These are phyloP conservation scores for Wolfiporia cocos DNA, from an alignment of 1,284 basidiomycete species.

Conservation along the genomic window DNA sequence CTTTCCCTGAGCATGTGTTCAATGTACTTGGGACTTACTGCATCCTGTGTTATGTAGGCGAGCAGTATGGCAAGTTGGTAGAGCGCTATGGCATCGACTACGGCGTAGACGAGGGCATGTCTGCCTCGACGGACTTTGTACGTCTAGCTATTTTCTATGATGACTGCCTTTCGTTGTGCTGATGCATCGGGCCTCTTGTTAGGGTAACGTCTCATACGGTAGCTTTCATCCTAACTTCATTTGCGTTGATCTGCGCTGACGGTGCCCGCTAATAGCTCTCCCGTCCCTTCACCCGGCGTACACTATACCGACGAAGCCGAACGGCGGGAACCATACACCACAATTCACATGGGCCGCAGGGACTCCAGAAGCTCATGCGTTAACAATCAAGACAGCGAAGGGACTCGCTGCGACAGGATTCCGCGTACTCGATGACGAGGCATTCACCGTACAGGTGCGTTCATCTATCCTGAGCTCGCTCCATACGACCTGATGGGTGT, in stretches of 20 bases:
- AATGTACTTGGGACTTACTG: background rate
- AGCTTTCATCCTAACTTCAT: background rate
- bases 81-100: slow-evolving; percentile 46
- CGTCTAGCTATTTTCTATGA: slow-evolving; percentile 25
- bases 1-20: background rate
- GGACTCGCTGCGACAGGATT: slow-evolving; percentile 55
- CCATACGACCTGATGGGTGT: too few relatives aligned
- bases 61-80: slow-evolving; percentile 49
- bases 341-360: slow-evolving; percentile 50
- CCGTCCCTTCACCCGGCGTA: slow-evolving; percentile 20
- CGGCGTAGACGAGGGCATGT: slow-evolving; percentile 48
- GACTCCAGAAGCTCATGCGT: slow-evolving; percentile 49
- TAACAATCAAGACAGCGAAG: slow-evolving; percentile 49
- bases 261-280: slow-evolving; percentile 9
- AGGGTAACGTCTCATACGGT: slow-evolving; percentile 66
- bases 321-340: slow-evolving; percentile 62
- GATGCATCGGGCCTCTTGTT: background rate
- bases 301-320: slow-evolving; percentile 47
- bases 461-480: too few relatives aligned
- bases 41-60: slow-evolving; percentile 28
- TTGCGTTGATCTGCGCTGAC: background rate
- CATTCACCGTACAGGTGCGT: slow-evolving; percentile 33
- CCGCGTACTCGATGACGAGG: slow-evolving; percentile 48
- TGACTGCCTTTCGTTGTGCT: background rate
- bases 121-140: slow-evolving; percentile 71